Base-by-base conservation (phyloP, 2,329 filamentous ascomycete species). In the Aspergillus phoenicis region DNA sequence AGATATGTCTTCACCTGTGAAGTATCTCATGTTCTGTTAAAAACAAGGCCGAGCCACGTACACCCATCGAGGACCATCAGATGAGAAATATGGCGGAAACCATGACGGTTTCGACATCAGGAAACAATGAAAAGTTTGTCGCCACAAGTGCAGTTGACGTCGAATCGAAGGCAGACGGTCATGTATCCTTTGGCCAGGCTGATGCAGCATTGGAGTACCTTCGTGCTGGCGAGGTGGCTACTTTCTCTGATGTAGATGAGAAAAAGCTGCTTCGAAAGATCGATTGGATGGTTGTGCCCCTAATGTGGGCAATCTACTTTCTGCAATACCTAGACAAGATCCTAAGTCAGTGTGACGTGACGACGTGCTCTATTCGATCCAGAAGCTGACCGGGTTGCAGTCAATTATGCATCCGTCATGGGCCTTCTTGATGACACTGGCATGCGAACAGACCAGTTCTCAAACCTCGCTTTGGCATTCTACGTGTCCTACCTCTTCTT, bases 311-410 rank as follows among this genome's bases (percentile, higher is more conserved):
- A 67, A 84, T 79, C 0, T 88, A 88, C 67, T 81, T 84, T n/a
- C 74, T 87, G 5, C 85, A 88, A 62, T 88, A 83, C 64, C 76
- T 86, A 1, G 86, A 89, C 73, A 88, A 89, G 70, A 83, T 83
- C 0, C 62, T 74, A 47, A 72, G 71, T 72, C 61, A 0, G 73
- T 87, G 1, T 24, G 33, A 11, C 20, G 79, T 75, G n/a, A 83
- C 28, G 83, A 68, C 80, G 82, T 0, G 80, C 39, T 75, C 84
- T 63, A 79, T 84, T 78, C 81, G 82, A 1, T 70, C 76, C 75
- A 66, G 41, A 45, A 45, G 17, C 41, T 45, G 76, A 5, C 10
- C 82, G 82, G 24, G 24, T 78, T 73, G 71, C 85, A 22, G 74
- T 77, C 7, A 82, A 82, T 5, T 74, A 81, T 43, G 77, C 86